Base-by-base conservation (phyloP, 805 yeast species). In the Candida qinlingensis region DNA sequence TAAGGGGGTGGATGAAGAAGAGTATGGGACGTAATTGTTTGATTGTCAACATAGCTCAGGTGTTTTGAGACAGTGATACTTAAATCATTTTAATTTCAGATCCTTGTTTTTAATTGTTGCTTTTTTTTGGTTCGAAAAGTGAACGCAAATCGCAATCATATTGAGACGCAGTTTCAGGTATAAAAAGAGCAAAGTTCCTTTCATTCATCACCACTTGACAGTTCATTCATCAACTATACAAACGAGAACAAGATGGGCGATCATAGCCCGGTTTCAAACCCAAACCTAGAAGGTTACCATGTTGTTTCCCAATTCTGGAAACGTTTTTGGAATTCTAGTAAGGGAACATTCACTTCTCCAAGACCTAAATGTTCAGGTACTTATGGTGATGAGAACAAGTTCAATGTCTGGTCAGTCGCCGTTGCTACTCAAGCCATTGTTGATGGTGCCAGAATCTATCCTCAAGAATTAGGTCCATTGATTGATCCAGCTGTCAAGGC, bases 371-470 rank as follows among this genome's bases (percentile, higher is more conserved):
- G 62, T 27, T 59, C 71, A n/a, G 79, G 77, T n/a, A 60, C 74
- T 27, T 70, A 65, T 45, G 81, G 81, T 12, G 72, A 75, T 45
- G 73, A 77, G 37, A 77, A 79, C 41, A 72, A 71, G 43, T 80
- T 79, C 60, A 80, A 79, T 34, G 76, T 82, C n/a, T 83, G 88
- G 87, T 80, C 86, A 0, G 78, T 80, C 7, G 73, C 86, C 0
- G 82, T 83, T 29, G 83, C 80, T 1, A 75, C 76, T 0, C 90
- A 83, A 60, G 82, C 88, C 0, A 70, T 83, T 45, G 81, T 81
- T 1, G 90, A 83, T 58, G 87, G 83, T 7, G 80, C 83, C 2
- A 69, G 63, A 38, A 34, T 59, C 5, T 65, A 78, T 61, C 79
- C 78, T 11, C 66, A 76, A 31, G 79, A 80, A 55, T 66, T 80